Conservation (phyloP, 352 stramenopile species). For the Globisporangium camurandrum region DNA sequence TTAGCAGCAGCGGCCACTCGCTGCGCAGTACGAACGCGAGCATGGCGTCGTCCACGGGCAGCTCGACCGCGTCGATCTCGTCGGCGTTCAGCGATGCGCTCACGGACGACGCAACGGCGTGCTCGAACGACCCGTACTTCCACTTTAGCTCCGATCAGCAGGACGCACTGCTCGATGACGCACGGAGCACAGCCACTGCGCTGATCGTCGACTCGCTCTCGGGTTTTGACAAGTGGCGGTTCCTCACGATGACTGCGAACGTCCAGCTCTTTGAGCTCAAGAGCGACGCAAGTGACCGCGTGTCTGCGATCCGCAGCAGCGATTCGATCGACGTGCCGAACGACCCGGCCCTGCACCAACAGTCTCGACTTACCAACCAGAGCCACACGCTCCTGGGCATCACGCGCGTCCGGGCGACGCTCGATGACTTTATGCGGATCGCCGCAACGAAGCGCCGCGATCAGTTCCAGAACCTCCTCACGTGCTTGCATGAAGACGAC, state of each 20-base stretch:
- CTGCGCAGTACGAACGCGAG: slow-evolving; percentile 9
- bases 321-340: too few relatives aligned
- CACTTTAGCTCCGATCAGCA: slow-evolving; percentile 44
- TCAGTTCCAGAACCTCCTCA: slow-evolving; percentile 49
- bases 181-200: slow-evolving; percentile 41
- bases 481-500: slow-evolving; percentile 45
- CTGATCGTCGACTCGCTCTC: slow-evolving; percentile 52
- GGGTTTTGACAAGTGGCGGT: slow-evolving; percentile 61
- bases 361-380: not conserved
- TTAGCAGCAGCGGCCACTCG: slow-evolving; percentile 7
- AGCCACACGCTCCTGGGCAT: slow-evolving; percentile 50
- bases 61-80: slow-evolving; percentile 6
- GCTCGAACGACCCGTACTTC: slow-evolving; percentile 39
- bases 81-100: slow-evolving; percentile 5
- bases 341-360: too few relatives aligned
- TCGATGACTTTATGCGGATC: slow-evolving; percentile 66
- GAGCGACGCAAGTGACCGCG: slow-evolving; percentile 29
- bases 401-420: slow-evolving; percentile 42
- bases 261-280: slow-evolving; percentile 56
- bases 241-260: slow-evolving; percentile 24
- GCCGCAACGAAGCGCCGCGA: slow-evolving; percentile 34
- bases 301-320: slow-evolving; percentile 30
- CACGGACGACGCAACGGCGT: slow-evolving; percentile 4
- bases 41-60: slow-evolving; percentile 3
- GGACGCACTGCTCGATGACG: slow-evolving; percentile 34